Base-by-base conservation (phyloP, 2,329 filamentous ascomycete genomes). In the Epicoccum nigrum region DNA sequence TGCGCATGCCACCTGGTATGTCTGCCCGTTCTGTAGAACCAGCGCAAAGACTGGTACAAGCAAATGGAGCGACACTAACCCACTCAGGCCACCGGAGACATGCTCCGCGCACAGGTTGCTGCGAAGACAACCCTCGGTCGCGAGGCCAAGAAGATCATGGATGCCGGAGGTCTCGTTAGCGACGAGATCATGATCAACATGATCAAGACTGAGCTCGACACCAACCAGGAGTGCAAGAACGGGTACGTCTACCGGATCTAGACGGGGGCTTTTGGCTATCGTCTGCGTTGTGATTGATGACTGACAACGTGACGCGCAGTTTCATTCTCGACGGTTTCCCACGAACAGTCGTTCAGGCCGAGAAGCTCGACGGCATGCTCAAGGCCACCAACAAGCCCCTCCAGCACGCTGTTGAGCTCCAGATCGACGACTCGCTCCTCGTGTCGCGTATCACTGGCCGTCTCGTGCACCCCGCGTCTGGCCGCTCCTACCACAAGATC, bases 61-160 rank as follows among this genome's bases (percentile, higher is more conserved):
- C 11, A 7, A 8, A 23, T 27, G 30, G 20, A 17, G 23, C 16
- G 28, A 53, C 55, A 42, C 65, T 69, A 46, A 69, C 63, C 50
- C 47, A 39, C 57, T 42, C 68, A 97, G 92, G 94, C 94, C 59
- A 99, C 94, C 54, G 94, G 94, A 75, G 94, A 99, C 79, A 99
- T 99, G 94, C 85, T 99, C 71, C 92, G 94, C 71, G 96, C 92
- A 64, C 94, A 99, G 78, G 94, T 99, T 72, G 89, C 93, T 62
- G 95, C 96, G 81, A 97, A 97, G 86, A 99, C 94, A 51, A 79
- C 89, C 54, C 86, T 99, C 61, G 94, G 94, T 66, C 86, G 89
- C 73, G 92, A 97, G 81, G 94, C 94, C 63, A 99, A 99, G 87
- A 97, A 97, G 86, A 99, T 99, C 77, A 99, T 99, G 94, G 94